Base-by-base conservation (phyloP, 345 rosid species). In the Eucalyptus grandis region DNA sequence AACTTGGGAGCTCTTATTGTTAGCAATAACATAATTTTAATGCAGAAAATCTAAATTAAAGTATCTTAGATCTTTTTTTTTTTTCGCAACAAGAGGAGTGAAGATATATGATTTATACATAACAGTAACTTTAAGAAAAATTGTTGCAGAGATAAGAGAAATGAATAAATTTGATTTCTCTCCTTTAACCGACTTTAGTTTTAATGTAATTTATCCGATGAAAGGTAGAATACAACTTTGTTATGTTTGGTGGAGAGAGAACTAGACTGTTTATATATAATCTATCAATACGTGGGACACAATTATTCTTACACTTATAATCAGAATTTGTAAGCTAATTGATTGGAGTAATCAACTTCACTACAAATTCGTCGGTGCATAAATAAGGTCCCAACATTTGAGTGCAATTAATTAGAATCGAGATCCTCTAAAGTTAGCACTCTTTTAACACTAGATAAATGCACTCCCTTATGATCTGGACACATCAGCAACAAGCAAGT, bases 141-240 rank as follows among this genome's bases (percentile, higher is more conserved):
- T 0, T 56, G 30, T 56, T 56, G 62, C 6, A 56, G 13, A 56
- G 13, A 56, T 0, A 24, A 22, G 0, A 0, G 62, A 56, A 56
- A 56, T 56, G 6, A 56, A 56, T 24, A 56, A 56, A 56, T 56
- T 56, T 56, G 62, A 56, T 56, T 56, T 56, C 62, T 56, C 62
- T 56, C 30, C 2, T 9, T 2, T 22, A 5, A 56, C 30, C 0
- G 30, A 5, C 30, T 56, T 56, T 56, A 24, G 30, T 56, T 26
- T 56, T 56, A 24, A 56, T 10, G 7, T 56, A 10, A 56, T 24
- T 56, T 24, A 30, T 24, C 30, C 3, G 62, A 56, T 56, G 14
- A 1, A 56, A 22, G 12, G 0, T 24, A 9, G 3, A 24, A 56
- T 56, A 24, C 30, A 0, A 24, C 30, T 56, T 56, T 24, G 62